Evolutionary conservation across 1,139 yeast species (phyloP).

Genomic region (Magnusiomyces sp.): DNA sequence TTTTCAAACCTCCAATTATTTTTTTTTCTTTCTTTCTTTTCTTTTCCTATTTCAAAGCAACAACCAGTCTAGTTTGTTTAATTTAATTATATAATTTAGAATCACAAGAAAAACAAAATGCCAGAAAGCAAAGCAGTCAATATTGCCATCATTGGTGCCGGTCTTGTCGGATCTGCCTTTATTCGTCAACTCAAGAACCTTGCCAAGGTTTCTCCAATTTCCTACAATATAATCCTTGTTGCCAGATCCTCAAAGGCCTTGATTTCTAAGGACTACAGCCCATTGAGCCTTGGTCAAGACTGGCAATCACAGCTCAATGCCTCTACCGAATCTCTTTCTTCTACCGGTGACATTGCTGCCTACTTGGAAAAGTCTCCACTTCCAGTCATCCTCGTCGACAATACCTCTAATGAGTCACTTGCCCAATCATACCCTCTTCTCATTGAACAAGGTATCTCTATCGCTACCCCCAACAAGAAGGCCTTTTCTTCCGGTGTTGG

Average conservation of each 20-base stretch:
- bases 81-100: no score
- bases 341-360: slow-evolving; percentile 48
- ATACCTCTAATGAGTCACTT: slow-evolving; percentile 74
- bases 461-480: slow-evolving; percentile 97
- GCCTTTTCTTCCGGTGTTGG: slow-evolving; percentile 79
- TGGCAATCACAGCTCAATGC: slow-evolving; percentile 41
- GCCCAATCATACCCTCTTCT: slow-evolving; percentile 73
- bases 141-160: slow-evolving; percentile 39
- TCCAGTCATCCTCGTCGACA: slow-evolving; percentile 84
- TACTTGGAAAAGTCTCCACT: slow-evolving; percentile 56
- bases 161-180: slow-evolving; percentile 92
- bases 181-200: slow-evolving; percentile 58
- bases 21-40: no score
- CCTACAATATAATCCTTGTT: slow-evolving; percentile 68
- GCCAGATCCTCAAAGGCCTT: slow-evolving; percentile 69
- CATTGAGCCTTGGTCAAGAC: slow-evolving; percentile 48
- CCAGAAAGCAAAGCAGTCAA: not conserved
- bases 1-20: no score
- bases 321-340: slow-evolving; percentile 44
- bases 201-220: slow-evolving; percentile 26
- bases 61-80: no score
- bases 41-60: no score
- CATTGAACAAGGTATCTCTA: slow-evolving; percentile 69
- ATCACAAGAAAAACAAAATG: not conserved
- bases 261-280: slow-evolving; percentile 56